phyloP scores from a whole-genome alignment of 441 rosid species.

The Jatropha podagrica region DNA sequence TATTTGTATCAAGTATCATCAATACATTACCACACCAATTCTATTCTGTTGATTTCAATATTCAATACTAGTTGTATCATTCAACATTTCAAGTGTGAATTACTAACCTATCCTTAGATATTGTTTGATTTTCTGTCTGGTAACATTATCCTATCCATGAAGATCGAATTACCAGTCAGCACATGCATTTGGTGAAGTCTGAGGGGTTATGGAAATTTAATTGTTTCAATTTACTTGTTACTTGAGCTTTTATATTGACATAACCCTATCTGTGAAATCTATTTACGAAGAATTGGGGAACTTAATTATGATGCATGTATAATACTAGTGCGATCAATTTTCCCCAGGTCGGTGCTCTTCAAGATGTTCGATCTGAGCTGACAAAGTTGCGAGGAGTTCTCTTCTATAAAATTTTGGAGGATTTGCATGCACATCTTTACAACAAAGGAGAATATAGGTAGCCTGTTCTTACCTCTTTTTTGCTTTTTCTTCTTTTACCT shows the following conservation, averaged over 20 bases:
- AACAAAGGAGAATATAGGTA: slow-evolving; percentile 98
- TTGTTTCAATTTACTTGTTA: neutral
- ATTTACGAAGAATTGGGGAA: slow-evolving; percentile 10
- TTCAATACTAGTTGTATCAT: neutral
- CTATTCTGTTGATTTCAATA: neutral
- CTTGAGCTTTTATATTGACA: neutral
- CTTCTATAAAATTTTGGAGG: slow-evolving; percentile 88
- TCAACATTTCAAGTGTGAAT: neutral
- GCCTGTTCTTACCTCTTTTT: neutral
- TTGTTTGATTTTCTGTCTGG: neutral
- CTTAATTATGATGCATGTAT: slow-evolving; percentile 19
- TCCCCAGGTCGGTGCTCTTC: slow-evolving; percentile 96
- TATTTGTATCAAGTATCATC: neutral
- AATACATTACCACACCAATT: neutral
- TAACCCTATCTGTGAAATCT: neutral
- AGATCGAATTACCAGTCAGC: slow-evolving; percentile 6
- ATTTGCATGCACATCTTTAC: slow-evolving; percentile 94
- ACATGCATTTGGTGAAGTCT: slow-evolving; percentile 1
- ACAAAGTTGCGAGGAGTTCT: slow-evolving; percentile 82
- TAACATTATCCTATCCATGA: slow-evolving; percentile 1
- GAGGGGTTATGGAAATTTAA: neutral
- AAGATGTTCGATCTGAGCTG: slow-evolving; percentile 97
- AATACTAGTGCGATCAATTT: slow-evolving; percentile 18
- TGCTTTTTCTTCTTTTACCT: slow-evolving; percentile 1
- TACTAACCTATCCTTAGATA: neutral